Evolutionary conservation across 1,284 basidiomycete species (phyloP), one percentile per base, ranked within the genome.

Genomic region (Gomphus sp.): DNA sequence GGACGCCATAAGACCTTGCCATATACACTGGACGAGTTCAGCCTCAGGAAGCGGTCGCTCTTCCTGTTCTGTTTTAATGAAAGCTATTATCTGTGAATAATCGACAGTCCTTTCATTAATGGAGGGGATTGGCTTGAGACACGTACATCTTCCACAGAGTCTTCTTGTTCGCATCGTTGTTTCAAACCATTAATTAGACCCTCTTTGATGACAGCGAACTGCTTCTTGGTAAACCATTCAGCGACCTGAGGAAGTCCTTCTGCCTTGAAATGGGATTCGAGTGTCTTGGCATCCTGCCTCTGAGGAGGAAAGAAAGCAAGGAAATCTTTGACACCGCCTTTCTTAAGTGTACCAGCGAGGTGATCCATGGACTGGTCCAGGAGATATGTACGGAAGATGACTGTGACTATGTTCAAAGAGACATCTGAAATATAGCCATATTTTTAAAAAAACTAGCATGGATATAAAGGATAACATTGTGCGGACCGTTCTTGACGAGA

Each of bases 151-250:
- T 86, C 84, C 45, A 78, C 72, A 44, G 82, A 64, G 59, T 90
- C 88, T 56, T 80, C 84, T 52, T 74, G 78, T 62, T 80, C 80
- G 63, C 80, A 74, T 64, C 80, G 74, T 60, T 84, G 79, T 59
- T 79, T 80, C 44, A 93, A 74, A 25, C 84, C 80, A 59, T 74
- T 74, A 59, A 85, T 71, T 58, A 92, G 81, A 56, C 78, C 75
- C 60, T 88, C 84, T 70, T 88, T 89, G 61, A 85, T 80, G 49
- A 81, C 82, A 59, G 85, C 84, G 60, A 85, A 83, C 70, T 93
- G 91, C 67, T 85, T 86, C 79, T 93, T 94, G 58, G 84, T 84
- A 79, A 90, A 95, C 91, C 91, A 96, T 16, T 96, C 94, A 9
- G 89, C 86, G 43, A 97, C 82, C 65, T 85, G 84, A 33, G 84